Percentiles rank a stretch among this genome's conserved stretches.
Evolutionary conservation across 169 alveolate genomes (phyloP).

Genomic region (Plasmodium cynomolgi): DNA sequence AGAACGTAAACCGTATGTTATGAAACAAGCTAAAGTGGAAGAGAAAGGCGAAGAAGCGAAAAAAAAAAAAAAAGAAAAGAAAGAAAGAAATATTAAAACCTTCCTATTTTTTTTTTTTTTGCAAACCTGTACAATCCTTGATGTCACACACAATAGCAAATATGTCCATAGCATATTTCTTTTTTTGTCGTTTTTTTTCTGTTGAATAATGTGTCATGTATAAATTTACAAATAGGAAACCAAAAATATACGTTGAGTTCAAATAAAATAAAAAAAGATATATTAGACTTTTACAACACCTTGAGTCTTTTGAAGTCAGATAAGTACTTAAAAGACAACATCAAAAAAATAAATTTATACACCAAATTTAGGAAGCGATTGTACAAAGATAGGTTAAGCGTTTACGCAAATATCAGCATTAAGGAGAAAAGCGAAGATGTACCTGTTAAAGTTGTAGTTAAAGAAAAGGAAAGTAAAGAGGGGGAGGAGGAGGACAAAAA

Average conservation of each 20-base stretch:
- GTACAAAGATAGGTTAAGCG: slow-evolving; percentile 63
- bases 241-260: slow-evolving; percentile 56
- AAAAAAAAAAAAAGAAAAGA: neutral
- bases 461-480: slow-evolving; percentile 28
- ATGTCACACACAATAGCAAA: slow-evolving; percentile 16
- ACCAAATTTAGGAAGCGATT: slow-evolving; percentile 66
- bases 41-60: neutral
- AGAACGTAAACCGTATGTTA: slow-evolving; percentile 7
- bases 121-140: neutral
- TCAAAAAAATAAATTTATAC: slow-evolving; percentile 60
- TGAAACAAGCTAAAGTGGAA: slow-evolving; percentile 6
- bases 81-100: neutral
- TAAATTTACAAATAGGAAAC: slow-evolving; percentile 73
- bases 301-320: slow-evolving; percentile 61
- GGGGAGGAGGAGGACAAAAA: slow-evolving; percentile 15
- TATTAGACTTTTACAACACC: slow-evolving; percentile 52
- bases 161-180: slow-evolving; percentile 42
- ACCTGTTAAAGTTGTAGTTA: slow-evolving; percentile 54
- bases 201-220: slow-evolving; percentile 59
- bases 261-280: slow-evolving; percentile 58
- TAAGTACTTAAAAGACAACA: slow-evolving; percentile 59
- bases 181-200: slow-evolving; percentile 43
- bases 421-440: slow-evolving; percentile 65
- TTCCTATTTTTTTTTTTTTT: neutral
- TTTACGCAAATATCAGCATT: slow-evolving; percentile 66